phyloP scores from a whole-genome alignment of 2,329 filamentous ascomycete genomes.

The Byssothecium circinans region DNA sequence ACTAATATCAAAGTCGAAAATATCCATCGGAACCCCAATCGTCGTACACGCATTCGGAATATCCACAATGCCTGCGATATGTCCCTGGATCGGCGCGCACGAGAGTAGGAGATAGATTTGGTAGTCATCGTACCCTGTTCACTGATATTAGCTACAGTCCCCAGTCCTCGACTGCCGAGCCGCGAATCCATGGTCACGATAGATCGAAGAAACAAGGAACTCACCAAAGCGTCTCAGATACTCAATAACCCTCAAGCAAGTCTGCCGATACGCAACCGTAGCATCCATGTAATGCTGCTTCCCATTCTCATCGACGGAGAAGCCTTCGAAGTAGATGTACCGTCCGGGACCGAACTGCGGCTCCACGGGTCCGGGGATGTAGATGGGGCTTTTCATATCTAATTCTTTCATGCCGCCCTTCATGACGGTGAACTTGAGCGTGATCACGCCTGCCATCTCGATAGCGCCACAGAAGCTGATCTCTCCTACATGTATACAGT shows the following conservation, averaged over 20 bases:
- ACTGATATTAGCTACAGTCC: neutral
- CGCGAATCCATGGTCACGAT: neutral
- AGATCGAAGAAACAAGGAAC: conserved; percentile 7
- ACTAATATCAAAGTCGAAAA: conserved; percentile 90
- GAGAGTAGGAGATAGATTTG: conserved; percentile 85
- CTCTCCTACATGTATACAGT: conserved; percentile 62
- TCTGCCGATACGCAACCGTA: conserved; percentile 83
- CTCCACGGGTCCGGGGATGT: conserved; percentile 83
- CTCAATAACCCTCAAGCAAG: conserved; percentile 74
- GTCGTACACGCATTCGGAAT: conserved; percentile 90
- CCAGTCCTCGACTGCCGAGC: neutral
- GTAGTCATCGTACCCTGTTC: conserved; percentile 62
- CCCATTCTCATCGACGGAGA: conserved; percentile 83
- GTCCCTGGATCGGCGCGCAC: conserved; percentile 83
- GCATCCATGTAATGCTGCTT: conserved; percentile 90
- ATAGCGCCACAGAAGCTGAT: conserved; percentile 79
- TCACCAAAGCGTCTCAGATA: conserved; percentile 73
- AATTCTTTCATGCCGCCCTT: conserved; percentile 76
- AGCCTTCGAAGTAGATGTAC: conserved; percentile 85
- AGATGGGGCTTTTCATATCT: conserved; percentile 80
- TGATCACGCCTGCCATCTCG: conserved; percentile 91
- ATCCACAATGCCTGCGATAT: conserved; percentile 86
- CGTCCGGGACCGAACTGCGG: conserved; percentile 82
- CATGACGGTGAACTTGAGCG: conserved; percentile 85
- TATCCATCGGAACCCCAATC: conserved; percentile 84